Conservation (phyloP, 805 yeast species). For the Dipodascus albidus region DNA sequence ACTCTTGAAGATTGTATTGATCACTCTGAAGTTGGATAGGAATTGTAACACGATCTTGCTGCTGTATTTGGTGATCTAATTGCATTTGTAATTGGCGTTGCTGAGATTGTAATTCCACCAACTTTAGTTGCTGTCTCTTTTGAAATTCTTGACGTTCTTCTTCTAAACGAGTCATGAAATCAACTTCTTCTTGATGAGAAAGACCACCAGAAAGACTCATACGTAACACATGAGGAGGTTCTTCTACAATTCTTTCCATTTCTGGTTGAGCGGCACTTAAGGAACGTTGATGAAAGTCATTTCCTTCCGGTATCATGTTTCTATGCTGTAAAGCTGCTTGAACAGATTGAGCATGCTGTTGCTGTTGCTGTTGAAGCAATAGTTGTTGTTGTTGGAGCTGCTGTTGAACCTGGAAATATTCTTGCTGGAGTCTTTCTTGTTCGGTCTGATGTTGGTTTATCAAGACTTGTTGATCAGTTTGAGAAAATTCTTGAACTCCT, state of each 20-base stretch:
- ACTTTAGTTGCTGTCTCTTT: not conserved
- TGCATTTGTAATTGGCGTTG: not conserved
- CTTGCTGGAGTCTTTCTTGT: not conserved
- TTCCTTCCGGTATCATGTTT: not conserved
- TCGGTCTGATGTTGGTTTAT: not conserved
- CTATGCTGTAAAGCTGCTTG: not conserved
- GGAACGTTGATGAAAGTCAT: not conserved
- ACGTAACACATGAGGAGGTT: too few relatives aligned
- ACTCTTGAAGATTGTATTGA: not conserved
- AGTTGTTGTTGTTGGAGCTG: not conserved
- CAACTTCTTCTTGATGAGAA: not conserved
- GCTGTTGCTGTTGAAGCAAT: not conserved
- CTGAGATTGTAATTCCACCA: not conserved
- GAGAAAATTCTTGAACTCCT: not conserved
- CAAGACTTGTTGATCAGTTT: not conserved
- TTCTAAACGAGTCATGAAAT: not conserved
- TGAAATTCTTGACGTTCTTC: not conserved
- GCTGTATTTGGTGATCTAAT: not conserved
- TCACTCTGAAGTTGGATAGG: not conserved
- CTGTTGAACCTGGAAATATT: not conserved
- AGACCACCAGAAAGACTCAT: too few relatives aligned
- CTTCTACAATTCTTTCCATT: not conserved
- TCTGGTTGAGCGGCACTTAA: not conserved
- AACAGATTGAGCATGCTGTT: not conserved
- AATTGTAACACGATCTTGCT: not conserved